Evolutionary conservation across 2,329 filamentous ascomycete genomes (phyloP), one percentile per base, ranked within the genome.

Genomic region (Venturia asperata): DNA sequence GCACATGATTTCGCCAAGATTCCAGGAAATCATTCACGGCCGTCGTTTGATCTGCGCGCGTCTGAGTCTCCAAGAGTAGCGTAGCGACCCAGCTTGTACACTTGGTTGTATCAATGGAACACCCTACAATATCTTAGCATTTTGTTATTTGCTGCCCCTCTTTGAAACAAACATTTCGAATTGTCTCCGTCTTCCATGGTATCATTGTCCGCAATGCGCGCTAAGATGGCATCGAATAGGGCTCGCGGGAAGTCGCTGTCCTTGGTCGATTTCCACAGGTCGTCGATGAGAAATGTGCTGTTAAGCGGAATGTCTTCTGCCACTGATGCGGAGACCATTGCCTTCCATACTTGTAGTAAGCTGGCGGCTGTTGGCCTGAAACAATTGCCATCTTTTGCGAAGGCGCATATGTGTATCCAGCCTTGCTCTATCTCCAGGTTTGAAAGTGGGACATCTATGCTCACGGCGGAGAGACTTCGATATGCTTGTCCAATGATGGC

Each of bases 341-440:
- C 72, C 34, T 73, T 71, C 83, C 83, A 86, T 24, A 81, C 76
- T 66, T 78, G 74, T 19, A 80, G 69, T 55, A 80, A 78, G 43
- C 77, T 77, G 24, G 72, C 74, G n/a, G 78, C 76, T 61, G 81
- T 81, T 1, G 83, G 83, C 17, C 77, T 74, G 70, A 78, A 80
- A 45, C 76, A 78, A 65, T 69, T 62, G 49, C 67, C 73, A 1
- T 71, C 70, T 66, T 75, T 70, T 66, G 84, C 79, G 72, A 85
- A 86, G 39, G 80, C 83, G 69, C 81, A 79, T 15, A 85, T 68
- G 49, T 81, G 77, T 45, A 69, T 71, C 82, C 82, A 86, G 1
- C 73, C 81, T 10, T 67, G 67, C 66, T 81, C 75, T 68, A 82
- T 85, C 69, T 85, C 79, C 6, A 70, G 76, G 19, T 77, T 69